These are phyloP conservation scores for Mercurialis annua DNA, from an alignment of 345 rosid genomes.

Conservation along the genomic window DNA sequence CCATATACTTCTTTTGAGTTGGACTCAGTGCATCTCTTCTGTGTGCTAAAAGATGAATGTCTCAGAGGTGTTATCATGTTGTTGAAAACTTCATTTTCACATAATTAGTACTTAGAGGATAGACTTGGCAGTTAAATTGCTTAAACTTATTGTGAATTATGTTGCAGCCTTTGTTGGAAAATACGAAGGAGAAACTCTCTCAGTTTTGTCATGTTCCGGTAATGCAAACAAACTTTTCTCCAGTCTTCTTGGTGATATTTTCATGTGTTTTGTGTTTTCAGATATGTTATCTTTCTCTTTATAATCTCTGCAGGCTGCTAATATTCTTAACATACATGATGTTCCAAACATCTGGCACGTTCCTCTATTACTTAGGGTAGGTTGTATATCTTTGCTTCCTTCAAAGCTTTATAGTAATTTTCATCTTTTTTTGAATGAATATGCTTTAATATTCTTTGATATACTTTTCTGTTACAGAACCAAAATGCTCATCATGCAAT, in stretches of 20 bases:
- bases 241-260: constrained; percentile 11
- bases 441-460: constrained; percentile 19
- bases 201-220: constrained; percentile 54
- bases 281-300: constrained; percentile 3
- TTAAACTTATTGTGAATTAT: background rate
- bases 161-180: constrained; percentile 32
- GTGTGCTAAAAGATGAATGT: background rate
- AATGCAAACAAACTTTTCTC: constrained; percentile 23
- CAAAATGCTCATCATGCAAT: constrained; percentile 89
- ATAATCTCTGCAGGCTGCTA: constrained; percentile 27
- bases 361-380: constrained; percentile 32
- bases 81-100: background rate
- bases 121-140: background rate
- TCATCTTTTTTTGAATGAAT: background rate
- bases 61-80: background rate
- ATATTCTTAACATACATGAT: constrained; percentile 35
- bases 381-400: constrained; percentile 24
- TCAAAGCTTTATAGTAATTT: constrained; percentile 2
- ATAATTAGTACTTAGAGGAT: background rate
- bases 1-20: background rate
- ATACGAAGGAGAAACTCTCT: constrained; percentile 30
- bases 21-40: background rate
- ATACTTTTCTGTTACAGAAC: constrained; percentile 47
- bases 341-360: constrained; percentile 40
- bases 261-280: background rate